Evolutionary conservation across 1,284 basidiomycete species (phyloP).

Genomic region (Testicularia cyperi): DNA sequence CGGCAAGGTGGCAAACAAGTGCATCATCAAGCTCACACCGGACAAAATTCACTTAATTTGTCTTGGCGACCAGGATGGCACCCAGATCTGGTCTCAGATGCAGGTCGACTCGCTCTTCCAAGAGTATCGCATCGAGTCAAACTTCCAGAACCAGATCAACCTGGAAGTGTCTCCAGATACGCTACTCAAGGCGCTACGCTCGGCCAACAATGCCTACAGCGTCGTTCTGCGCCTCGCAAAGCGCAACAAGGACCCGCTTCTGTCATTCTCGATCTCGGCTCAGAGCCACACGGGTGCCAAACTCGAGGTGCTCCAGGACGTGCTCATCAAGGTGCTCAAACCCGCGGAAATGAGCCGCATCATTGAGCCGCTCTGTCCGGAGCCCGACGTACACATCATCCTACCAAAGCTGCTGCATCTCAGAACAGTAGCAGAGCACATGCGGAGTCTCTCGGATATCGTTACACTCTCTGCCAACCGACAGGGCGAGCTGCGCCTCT

Average conservation of each 20-base stretch:
- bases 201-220: slow-evolving; percentile 42
- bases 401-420: slow-evolving; percentile 51
- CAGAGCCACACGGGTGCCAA: slow-evolving; percentile 44
- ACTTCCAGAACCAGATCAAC: slow-evolving; percentile 60
- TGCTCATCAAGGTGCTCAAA: slow-evolving; percentile 57
- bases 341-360: slow-evolving; percentile 52
- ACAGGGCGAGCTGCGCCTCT: slow-evolving; percentile 37
- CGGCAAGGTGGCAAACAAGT: slow-evolving; percentile 50
- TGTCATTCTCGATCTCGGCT: slow-evolving; percentile 52
- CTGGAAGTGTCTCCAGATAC: slow-evolving; percentile 59
- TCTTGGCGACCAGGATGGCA: slow-evolving; percentile 43
- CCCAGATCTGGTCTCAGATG: slow-evolving; percentile 59
- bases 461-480: slow-evolving; percentile 48
- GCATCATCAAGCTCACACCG: slow-evolving; percentile 54
- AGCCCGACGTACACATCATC: slow-evolving; percentile 55
- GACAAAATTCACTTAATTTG: slow-evolving; percentile 58
- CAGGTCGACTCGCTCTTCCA: slow-evolving; percentile 44
- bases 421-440: slow-evolving; percentile 55
- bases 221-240: slow-evolving; percentile 57
- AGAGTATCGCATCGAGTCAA: slow-evolving; percentile 58
- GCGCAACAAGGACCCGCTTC: slow-evolving; percentile 51
- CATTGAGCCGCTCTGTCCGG: slow-evolving; percentile 57
- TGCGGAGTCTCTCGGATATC: slow-evolving; percentile 51
- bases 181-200: slow-evolving; percentile 52
- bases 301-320: slow-evolving; percentile 56